These are phyloP conservation scores for Ceratocystis cacaofunesta DNA, from an alignment of 2,329 filamentous ascomycete species.

Conservation along the genomic window DNA sequence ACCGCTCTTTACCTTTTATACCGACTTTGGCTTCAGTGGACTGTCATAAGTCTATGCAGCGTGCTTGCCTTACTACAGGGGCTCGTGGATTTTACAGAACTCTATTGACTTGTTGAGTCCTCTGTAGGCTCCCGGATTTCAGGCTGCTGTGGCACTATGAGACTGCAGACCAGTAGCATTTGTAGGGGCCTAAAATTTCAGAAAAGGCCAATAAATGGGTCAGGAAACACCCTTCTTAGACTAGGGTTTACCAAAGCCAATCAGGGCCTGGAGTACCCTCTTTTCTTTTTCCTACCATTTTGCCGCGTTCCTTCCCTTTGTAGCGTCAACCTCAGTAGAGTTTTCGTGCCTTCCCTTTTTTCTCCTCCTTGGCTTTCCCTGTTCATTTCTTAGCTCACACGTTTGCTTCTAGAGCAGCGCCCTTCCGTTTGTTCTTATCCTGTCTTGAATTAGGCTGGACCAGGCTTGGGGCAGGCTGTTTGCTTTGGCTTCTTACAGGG, in stretches of 20 bases:
- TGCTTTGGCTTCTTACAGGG: neutral
- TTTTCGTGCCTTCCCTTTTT: neutral
- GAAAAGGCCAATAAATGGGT: neutral
- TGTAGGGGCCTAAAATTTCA: neutral
- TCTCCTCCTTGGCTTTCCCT: neutral
- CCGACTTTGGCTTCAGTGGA: neutral
- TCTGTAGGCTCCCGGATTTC: too few relatives aligned
- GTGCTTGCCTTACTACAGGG: neutral
- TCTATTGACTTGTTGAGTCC: neutral
- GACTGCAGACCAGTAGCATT: neutral
- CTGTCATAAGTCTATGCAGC: neutral
- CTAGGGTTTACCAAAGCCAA: neutral
- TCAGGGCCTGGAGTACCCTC: neutral
- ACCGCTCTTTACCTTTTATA: neutral
- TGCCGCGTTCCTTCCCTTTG: neutral
- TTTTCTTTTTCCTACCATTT: neutral
- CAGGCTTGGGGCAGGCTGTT: neutral
- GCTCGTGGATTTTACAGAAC: neutral
- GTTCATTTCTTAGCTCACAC: neutral
- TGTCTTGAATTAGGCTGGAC: neutral
- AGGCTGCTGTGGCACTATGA: neutral
- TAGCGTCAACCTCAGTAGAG: neutral
- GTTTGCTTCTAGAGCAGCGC: neutral
- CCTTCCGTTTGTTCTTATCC: neutral
- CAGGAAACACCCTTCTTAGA: too few relatives aligned